Evolutionary conservation across 257 asterid species (phyloP).

Genomic region (Solanum gracilifrons): DNA sequence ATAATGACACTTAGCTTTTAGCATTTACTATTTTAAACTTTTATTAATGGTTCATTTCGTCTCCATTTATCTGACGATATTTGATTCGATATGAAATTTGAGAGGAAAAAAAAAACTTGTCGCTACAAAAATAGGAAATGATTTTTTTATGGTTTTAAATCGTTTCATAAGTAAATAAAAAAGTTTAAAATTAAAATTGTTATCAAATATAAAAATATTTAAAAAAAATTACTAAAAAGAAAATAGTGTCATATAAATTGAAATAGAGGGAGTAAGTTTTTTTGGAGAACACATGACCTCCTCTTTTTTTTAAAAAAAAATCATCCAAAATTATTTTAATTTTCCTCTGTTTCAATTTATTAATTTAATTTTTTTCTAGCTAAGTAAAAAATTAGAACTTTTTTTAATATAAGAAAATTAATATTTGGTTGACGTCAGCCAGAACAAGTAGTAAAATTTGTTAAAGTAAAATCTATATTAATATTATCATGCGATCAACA

Average conservation of each 20-base stretch:
- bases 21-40: not conserved
- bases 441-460: not conserved
- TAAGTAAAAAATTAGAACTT: not conserved
- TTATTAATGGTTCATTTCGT: not conserved
- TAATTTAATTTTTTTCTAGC: too few relatives aligned
- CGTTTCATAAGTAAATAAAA: too few relatives aligned
- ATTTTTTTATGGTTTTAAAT: not conserved
- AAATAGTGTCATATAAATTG: too few relatives aligned
- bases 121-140: not conserved
- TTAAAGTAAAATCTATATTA: not conserved
- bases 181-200: too few relatives aligned
- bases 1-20: not conserved
- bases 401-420: not conserved
- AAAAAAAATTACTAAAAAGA: too few relatives aligned
- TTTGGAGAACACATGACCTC: too few relatives aligned
- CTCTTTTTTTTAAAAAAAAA: too few relatives aligned
- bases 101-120: not conserved
- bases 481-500: too few relatives aligned
- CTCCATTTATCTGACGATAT: not conserved
- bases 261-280: not conserved
- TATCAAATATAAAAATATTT: too few relatives aligned
- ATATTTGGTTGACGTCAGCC: too few relatives aligned
- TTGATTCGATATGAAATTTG: not conserved
- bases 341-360: too few relatives aligned
- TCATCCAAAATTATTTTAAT: too few relatives aligned